Base-by-base conservation (phyloP, 2,329 filamentous ascomycete genomes). In the Aspergillus pseudotamarii region DNA sequence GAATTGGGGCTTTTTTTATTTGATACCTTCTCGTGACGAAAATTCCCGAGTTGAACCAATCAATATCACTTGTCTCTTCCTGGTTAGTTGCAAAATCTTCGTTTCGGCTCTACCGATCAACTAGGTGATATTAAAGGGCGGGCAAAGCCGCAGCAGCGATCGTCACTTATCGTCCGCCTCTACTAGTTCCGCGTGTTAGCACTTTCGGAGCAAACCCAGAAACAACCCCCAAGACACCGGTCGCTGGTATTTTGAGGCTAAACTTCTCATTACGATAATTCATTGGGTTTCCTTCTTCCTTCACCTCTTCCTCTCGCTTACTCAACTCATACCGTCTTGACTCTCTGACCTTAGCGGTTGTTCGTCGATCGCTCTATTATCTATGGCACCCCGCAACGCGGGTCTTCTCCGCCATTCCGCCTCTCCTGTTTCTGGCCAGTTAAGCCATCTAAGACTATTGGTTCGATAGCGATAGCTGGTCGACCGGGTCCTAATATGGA, bases 361-460 rank as follows among this genome's bases (percentile, higher is more conserved):
- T 21, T 48, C 23, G 34, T 45, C 54, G 54, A 61, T 58, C 59
- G 45, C 30, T 61, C 45, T 50, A 32, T 34, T 32, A 61, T 63
- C 60, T 43, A 67, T 67, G 69, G 65, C 62, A 64, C 66, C 66
- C 67, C 67, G 61, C 66, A 69, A 36, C 46, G 59, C 65, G 62
- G 62, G 61, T 58, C 57, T 48, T 48, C 65, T 67, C 64, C 66
- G 66, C 66, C 36, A 34, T n/a, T 59, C 58, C 48, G 58, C 58
- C 53, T 43, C 50, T 28, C 58, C 50, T 61, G 48, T 30, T 51
- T 26, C 14, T 50, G 21, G 58, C 26, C 26, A 32, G 51, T 51
- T 32, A 38, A 46, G 38, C 54, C 51, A 38, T 26, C 12, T n/a
- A 32, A 55, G 32, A 55, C 51, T 23, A 26, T 55, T 48, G 30